Base-by-base conservation (phyloP, 1,139 yeast species). In the Kodamaea anthophila region DNA sequence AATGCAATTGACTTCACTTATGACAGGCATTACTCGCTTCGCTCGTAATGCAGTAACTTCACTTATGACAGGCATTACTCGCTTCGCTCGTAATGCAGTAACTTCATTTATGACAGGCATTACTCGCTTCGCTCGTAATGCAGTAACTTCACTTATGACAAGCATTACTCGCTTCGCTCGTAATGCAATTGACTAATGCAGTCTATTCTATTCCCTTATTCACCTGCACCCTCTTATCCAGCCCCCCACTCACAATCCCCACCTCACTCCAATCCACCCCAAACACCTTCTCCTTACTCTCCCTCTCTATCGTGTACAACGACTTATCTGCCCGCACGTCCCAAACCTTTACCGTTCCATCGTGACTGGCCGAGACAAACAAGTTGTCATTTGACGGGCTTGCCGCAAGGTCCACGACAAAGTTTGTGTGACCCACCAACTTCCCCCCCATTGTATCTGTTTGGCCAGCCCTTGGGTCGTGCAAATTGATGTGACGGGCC, bases 321-420 rank as follows among this genome's bases (percentile, higher is more conserved):
- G 94, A 71, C 46, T 79, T 75, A 41, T 79, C 84, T 2, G 96
- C 82, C 48, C 99, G 76, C 9, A 88, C 73, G 55, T 91, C 99
- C 99, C 99, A 91, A 13, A 91, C 82, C 46, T 87, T 80, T 24
- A 83, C 93, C 2, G 95, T 83, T 15, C 97, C 96, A 55, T 91
- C 99, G 52, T 87, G 96, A 9, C 96, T 86, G 11, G 83, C 94
- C 5, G 95, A 83, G 13, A 86, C 77, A 48, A 91, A 72, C 78
- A 86, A 75, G 55, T 85, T 79, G 29, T 75, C 83, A 44, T 77
- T 81, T 39, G 72, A 74, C 8, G 95, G 91, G 35, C 81, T 72
- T 5, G 83, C 73, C 24, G 80, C 74, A 40, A 91, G 63, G 3
- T 82, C 72, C 13, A 82, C 93, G 21, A 91, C 97, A 52, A 91